phyloP scores from a whole-genome alignment of 1,284 basidiomycete genomes.

The Cryptococcus amylolentus region DNA sequence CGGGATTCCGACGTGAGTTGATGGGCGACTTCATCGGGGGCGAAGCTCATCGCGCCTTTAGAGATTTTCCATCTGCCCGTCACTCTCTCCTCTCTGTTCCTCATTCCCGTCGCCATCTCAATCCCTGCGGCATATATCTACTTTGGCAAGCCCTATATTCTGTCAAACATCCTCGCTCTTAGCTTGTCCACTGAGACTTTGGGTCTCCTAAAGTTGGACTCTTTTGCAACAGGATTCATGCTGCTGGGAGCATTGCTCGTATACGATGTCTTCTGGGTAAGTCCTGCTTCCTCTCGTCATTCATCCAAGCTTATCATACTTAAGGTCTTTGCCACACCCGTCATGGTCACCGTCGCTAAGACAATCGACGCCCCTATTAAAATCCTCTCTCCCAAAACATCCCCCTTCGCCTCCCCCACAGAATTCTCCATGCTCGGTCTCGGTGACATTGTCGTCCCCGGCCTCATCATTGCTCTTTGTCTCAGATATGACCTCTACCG shows the following conservation, averaged over 20 bases:
- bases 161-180: constrained; percentile 77
- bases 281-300: constrained; percentile 3
- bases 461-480: constrained; percentile 82
- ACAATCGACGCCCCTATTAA: constrained; percentile 93
- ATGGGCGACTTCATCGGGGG: background rate
- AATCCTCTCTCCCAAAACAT: constrained; percentile 70
- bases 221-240: constrained; percentile 81
- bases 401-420: constrained; percentile 47
- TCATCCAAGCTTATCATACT: background rate
- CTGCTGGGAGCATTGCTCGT: constrained; percentile 76
- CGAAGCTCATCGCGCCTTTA: constrained; percentile 6
- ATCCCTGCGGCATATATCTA: constrained; percentile 68
- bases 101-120: constrained; percentile 63
- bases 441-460: constrained; percentile 64
- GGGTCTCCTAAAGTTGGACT: constrained; percentile 78
- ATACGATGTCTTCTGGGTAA: constrained; percentile 75
- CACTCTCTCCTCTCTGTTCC: constrained; percentile 55
- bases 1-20: constrained; percentile 42
- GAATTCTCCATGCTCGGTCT: constrained; percentile 90
- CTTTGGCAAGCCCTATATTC: constrained; percentile 62
- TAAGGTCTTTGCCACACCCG: constrained; percentile 47
- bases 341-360: constrained; percentile 88
- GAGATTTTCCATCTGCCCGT: constrained; percentile 47
- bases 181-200: constrained; percentile 82
- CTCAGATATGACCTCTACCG: constrained; percentile 76